Evolutionary conservation across 148 eudicot species (phyloP), one percentile per base, ranked within the genome.

Genomic region (Rhododendron molle): DNA sequence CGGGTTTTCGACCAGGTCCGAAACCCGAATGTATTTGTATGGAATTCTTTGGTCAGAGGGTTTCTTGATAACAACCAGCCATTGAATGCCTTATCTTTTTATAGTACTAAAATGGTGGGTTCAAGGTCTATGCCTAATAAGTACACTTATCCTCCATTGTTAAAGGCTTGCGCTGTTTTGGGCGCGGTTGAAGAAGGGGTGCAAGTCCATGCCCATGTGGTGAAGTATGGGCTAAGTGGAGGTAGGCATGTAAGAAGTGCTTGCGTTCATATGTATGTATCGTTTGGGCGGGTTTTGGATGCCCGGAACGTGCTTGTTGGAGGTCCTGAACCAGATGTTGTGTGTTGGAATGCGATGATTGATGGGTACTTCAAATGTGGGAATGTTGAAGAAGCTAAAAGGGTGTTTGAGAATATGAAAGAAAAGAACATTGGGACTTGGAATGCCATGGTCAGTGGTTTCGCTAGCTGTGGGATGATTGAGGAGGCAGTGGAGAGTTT

Each of bases 321-420:
- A 2, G 65, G 83, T 80, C 86, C 44, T 2, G 86, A 85, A 9
- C 87, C 84, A 3, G 92, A 90, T 87, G 83, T 81, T 85, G 65
- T 88, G 4, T 90, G 92, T 85, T 87, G 83, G 81, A 90, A 90
- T 72, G 90, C 88, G 36, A 76, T 90, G 92, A 87, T 90, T 83
- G 90, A 85, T 81, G 90, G 92, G 76, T 90, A 81, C 69, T 76
- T 90, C 88, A 88, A 87, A 30, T 87, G 60, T 40, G 89, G 90
- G 9, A 65, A 88, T 50, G 85, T 88, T 13, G 90, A 87, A 40
- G 84, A 38, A 26, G 90, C 90, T n/a, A 14, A 12, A 15, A 50
- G 67, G 85, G 79, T 90, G 85, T 90, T 90, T 67, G 89, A 80
- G 49, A 7, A 32, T 4, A 78, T 85, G 89, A 44, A n/a, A 3